Evolutionary conservation across 108 stramenopile species (phyloP).

Genomic region (Skeletonema grethae): DNA sequence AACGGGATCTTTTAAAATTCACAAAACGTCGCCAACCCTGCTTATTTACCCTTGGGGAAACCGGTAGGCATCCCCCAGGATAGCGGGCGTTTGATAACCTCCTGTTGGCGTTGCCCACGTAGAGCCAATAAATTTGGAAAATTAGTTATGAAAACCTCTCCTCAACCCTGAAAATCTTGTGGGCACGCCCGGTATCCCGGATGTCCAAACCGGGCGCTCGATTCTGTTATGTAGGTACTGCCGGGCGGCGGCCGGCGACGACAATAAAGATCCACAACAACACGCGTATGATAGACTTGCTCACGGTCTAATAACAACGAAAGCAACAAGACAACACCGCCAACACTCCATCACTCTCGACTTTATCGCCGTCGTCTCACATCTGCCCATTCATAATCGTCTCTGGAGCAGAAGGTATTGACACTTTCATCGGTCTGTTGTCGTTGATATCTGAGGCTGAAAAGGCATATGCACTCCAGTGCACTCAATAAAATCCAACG

Average conservation of each 20-base stretch:
- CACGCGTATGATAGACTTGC: slow-evolving; percentile 2
- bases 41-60: no score
- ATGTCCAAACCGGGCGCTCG: no score
- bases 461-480: background rate
- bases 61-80: no score
- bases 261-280: background rate
- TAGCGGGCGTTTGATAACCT: no score
- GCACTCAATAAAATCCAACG: background rate
- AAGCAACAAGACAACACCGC: background rate
- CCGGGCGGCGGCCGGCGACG: background rate
- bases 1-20: no score
- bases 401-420: background rate
- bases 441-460: background rate
- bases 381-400: background rate
- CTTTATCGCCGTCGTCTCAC: background rate
- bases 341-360: background rate
- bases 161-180: no score
- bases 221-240: no score
- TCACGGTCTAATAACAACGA: background rate
- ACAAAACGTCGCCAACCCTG: no score
- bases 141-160: no score
- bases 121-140: no score
- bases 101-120: no score
- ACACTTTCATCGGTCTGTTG: slow-evolving; percentile 4
- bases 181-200: no score